These are phyloP conservation scores for Citrus unshiu DNA, from an alignment of 345 rosid species.

Conservation along the genomic window DNA sequence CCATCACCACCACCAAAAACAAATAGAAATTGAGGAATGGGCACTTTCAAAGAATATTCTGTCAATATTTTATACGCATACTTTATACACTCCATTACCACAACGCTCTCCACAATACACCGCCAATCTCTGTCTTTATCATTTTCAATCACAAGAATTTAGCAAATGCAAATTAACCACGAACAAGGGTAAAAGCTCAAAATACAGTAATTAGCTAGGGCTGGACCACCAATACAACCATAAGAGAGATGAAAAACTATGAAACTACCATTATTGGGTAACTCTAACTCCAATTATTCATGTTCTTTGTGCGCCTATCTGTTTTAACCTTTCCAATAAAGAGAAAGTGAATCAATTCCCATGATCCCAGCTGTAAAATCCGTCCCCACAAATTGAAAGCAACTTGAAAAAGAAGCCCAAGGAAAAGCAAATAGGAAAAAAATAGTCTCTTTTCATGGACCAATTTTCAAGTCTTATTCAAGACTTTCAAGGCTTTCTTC, in stretches of 20 bases:
- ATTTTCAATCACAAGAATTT: too few species aligned
- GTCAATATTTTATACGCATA: too few species aligned
- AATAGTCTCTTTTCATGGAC: too few species aligned
- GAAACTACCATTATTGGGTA: neutral
- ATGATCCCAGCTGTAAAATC: neutral
- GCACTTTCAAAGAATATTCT: too few species aligned
- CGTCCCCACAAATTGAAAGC: constrained; percentile 2
- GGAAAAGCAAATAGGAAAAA: neutral
- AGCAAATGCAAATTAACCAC: too few species aligned
- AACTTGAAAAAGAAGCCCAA: neutral
- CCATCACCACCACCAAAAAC: too few species aligned
- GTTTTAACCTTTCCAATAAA: constrained; percentile 7
- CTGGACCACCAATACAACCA: neutral
- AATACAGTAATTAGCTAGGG: neutral
- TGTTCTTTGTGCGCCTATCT: neutral
- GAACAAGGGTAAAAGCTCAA: neutral
- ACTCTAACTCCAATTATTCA: constrained; percentile 12
- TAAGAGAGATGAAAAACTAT: neutral
- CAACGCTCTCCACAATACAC: too few species aligned
- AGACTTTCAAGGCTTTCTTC: neutral
- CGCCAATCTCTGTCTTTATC: too few species aligned
- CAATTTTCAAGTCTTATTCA: neutral
- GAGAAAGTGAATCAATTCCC: neutral
- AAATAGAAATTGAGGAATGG: too few species aligned
- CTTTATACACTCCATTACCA: too few species aligned